A percentile compares a stretch with the other conserved stretches of the same genome.
These are phyloP conservation scores for Candida montana DNA, from an alignment of 805 yeast genomes.

Conservation along the genomic window DNA sequence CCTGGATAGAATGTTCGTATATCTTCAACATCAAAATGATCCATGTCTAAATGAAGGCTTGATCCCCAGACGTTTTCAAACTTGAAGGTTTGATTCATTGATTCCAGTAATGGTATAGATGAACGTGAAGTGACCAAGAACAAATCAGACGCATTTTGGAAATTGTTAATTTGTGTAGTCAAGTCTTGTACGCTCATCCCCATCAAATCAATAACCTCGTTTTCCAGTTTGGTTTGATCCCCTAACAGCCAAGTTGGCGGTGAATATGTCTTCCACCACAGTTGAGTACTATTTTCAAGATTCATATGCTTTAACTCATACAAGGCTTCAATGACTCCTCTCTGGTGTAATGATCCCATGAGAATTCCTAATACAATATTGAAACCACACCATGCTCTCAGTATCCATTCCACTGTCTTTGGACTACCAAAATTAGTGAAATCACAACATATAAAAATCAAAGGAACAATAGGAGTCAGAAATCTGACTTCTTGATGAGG, in stretches of 20 bases:
- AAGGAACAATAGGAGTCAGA: constrained; percentile 71
- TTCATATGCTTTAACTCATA: constrained; percentile 30
- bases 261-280: constrained; percentile 94
- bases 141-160: constrained; percentile 8
- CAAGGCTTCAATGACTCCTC: constrained; percentile 76
- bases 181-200: constrained; percentile 35
- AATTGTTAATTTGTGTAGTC: constrained; percentile 16
- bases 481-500: constrained; percentile 97
- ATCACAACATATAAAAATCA: constrained; percentile 54
- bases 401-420: constrained; percentile 16
- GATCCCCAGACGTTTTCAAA: constrained; percentile 32
- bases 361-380: constrained; percentile 53
- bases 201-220: constrained; percentile 38
- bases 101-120: constrained; percentile 18
- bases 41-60: constrained; percentile 59
- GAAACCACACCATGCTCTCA: constrained; percentile 54
- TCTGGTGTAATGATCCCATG: constrained; percentile 85
- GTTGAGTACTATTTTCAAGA: constrained; percentile 32
- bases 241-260: constrained; percentile 85
- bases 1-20: constrained; percentile 54
- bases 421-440: constrained; percentile 28
- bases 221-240: constrained; percentile 11
- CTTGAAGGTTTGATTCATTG: constrained; percentile 8
- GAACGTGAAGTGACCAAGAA: constrained; percentile 22
- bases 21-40: constrained; percentile 57